Percentiles rank a stretch among this genome's conserved stretches.
These are phyloP conservation scores for Teunomyces pallodes DNA, from an alignment of 805 yeast species.

Conservation along the genomic window DNA sequence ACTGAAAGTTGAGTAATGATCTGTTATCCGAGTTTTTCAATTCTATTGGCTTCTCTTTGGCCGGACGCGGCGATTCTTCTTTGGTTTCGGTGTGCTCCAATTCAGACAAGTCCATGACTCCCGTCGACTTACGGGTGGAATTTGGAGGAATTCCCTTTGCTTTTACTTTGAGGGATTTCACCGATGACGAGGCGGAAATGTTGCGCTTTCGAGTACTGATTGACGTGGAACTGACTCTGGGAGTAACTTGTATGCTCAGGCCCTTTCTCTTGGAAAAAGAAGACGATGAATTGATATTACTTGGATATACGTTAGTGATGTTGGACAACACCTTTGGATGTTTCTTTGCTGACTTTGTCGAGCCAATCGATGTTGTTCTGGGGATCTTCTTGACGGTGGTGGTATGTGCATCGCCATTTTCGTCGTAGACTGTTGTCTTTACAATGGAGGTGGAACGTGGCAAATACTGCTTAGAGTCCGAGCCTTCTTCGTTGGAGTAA, in stretches of 20 bases:
- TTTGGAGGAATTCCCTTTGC: conserved; percentile 16
- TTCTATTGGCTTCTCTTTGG: not conserved
- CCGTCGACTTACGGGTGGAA: conserved; percentile 15
- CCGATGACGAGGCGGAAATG: conserved; percentile 9
- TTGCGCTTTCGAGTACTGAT: not conserved
- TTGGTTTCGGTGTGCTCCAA: conserved; percentile 12
- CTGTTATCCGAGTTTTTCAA: conserved; percentile 9
- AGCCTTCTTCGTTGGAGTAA: conserved; percentile 27
- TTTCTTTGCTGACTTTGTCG: conserved; percentile 20
- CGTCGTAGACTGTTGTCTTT: conserved; percentile 35
- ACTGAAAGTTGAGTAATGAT: conserved; percentile 29
- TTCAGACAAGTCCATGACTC: conserved; percentile 14
- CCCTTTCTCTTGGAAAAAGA: conserved; percentile 36
- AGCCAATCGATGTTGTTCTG: conserved; percentile 19
- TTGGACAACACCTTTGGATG: conserved; percentile 26
- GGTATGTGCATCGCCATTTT: conserved; percentile 21
- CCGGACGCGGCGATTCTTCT: not conserved
- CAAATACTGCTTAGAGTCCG: conserved; percentile 24
- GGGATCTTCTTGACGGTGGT: conserved; percentile 21
- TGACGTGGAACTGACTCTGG: conserved; percentile 12
- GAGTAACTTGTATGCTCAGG: conserved; percentile 22
- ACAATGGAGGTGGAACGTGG: conserved; percentile 41
- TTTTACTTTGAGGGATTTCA: conserved; percentile 11
- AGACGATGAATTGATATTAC: conserved; percentile 37
- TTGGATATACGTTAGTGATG: conserved; percentile 29